Conservation (phyloP, 495 filamentous ascomycete species). For the Barbatosphaeria neglecta region DNA sequence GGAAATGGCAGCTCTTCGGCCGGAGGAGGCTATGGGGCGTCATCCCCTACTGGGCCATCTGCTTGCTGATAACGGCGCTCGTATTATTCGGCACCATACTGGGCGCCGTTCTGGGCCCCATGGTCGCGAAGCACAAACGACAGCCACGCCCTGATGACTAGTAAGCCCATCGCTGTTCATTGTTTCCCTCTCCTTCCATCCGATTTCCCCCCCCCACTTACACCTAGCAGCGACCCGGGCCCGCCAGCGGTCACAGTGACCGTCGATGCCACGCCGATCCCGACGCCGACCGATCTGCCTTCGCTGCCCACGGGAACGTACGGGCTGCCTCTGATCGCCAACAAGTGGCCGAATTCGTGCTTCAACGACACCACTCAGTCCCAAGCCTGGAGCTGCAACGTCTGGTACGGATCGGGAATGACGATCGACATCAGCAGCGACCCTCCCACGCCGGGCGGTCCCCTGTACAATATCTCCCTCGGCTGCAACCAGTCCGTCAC, state of each 20-base stretch:
- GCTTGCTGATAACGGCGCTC: conserved; percentile 40
- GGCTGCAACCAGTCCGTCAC: conserved; percentile 21
- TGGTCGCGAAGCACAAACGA: conserved; percentile 19
- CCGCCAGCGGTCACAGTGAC: conserved; percentile 29
- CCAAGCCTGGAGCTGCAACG: conserved; percentile 58
- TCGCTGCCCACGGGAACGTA: conserved; percentile 54
- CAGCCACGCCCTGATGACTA: conserved; percentile 12
- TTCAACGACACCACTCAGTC: conserved; percentile 47
- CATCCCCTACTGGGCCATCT: conserved; percentile 57
- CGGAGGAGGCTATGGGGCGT: conserved; percentile 49
- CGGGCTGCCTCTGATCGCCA: conserved; percentile 43
- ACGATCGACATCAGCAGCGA: conserved; percentile 9
- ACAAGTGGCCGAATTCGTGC: conserved; percentile 53
- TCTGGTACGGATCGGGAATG: conserved; percentile 23
- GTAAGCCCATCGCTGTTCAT: conserved; percentile 6
- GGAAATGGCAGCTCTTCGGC: conserved; percentile 45
- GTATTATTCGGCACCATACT: conserved; percentile 52
- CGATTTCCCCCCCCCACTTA: no score
- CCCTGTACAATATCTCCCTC: conserved; percentile 20
- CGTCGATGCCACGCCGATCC: conserved; percentile 53
- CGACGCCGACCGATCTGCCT: conserved; percentile 44
- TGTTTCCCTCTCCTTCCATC: neutral
- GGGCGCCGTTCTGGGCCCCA: conserved; percentile 39
- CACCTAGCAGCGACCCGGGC: conserved; percentile 6
- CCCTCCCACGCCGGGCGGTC: conserved; percentile 6